Evolutionary conservation across 805 yeast genomes (phyloP).

Genomic region (Yarrowia hollandica): DNA sequence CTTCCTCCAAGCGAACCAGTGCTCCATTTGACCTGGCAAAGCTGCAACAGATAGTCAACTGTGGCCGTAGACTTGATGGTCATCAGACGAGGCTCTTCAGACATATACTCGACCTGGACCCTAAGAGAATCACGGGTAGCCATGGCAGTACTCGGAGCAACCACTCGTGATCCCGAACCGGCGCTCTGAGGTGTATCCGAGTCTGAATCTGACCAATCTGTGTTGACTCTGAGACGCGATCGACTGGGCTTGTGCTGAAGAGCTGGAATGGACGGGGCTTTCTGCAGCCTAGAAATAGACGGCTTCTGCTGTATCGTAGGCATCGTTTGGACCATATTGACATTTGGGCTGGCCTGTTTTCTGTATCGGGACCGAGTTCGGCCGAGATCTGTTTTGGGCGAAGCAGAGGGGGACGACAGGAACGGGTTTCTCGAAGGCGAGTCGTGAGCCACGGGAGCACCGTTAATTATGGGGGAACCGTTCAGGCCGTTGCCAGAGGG

Average conservation of each 20-base stretch:
- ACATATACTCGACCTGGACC: conserved; percentile 17
- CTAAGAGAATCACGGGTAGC: background rate
- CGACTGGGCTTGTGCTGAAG: background rate
- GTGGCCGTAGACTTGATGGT: conserved; percentile 9
- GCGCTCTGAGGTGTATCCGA: conserved; percentile 10
- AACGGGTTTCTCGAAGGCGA: conserved; percentile 4
- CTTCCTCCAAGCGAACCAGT: background rate
- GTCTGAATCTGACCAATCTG: conserved; percentile 18
- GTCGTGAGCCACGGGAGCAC: too few relatives aligned
- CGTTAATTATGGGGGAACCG: background rate
- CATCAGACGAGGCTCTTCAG: conserved; percentile 2
- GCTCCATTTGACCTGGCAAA: conserved; percentile 17
- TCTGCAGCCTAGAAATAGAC: too few relatives aligned
- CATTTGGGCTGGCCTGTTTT: conserved; percentile 10
- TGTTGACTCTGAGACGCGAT: conserved; percentile 10
- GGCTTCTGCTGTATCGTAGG: too few relatives aligned
- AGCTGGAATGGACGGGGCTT: background rate
- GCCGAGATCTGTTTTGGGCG: background rate
- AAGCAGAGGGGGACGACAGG: background rate
- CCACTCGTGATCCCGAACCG: background rate
- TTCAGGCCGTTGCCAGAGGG: too few relatives aligned
- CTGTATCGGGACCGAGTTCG: background rate
- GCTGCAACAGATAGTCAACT: conserved; percentile 9
- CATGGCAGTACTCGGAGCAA: conserved; percentile 1
- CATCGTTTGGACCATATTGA: background rate